Evolutionary conservation across 1,284 basidiomycete species (phyloP).

Genomic region (Polyporus tsugae): DNA sequence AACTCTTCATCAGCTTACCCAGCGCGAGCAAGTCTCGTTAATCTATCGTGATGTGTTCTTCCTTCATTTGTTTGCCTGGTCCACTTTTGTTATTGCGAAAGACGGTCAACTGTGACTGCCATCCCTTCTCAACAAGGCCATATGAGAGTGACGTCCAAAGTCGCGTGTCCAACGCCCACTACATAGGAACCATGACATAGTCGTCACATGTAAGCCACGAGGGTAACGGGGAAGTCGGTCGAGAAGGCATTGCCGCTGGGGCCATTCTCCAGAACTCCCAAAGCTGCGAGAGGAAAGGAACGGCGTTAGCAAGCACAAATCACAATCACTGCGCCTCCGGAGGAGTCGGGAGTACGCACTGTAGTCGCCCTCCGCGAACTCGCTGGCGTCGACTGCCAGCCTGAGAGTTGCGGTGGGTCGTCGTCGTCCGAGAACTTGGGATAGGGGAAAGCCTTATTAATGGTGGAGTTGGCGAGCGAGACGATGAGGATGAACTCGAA

Average conservation of each 20-base stretch:
- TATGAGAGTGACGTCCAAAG: no score
- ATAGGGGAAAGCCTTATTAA: not conserved
- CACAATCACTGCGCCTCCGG: not conserved
- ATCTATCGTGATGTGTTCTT: no score
- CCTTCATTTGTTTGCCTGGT: no score
- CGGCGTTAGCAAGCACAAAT: not conserved
- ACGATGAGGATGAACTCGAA: not conserved
- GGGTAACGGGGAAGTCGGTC: not conserved
- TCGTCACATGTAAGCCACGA: not conserved
- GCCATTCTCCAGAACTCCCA: not conserved
- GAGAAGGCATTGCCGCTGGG: not conserved
- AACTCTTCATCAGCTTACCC: no score
- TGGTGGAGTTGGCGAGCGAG: not conserved
- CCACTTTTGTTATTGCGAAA: no score
- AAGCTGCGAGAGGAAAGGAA: not conserved
- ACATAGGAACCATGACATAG: no score
- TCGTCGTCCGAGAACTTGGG: not conserved
- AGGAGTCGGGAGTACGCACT: not conserved
- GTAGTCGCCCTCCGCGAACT: not conserved
- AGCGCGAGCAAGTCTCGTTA: no score
- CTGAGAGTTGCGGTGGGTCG: not conserved
- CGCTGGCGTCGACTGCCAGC: not conserved
- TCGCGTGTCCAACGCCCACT: no score
- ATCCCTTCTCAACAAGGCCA: no score
- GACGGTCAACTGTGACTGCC: no score